Base-by-base conservation (phyloP, 768 basidiomycete species). In the Tubosaeta sp. region DNA sequence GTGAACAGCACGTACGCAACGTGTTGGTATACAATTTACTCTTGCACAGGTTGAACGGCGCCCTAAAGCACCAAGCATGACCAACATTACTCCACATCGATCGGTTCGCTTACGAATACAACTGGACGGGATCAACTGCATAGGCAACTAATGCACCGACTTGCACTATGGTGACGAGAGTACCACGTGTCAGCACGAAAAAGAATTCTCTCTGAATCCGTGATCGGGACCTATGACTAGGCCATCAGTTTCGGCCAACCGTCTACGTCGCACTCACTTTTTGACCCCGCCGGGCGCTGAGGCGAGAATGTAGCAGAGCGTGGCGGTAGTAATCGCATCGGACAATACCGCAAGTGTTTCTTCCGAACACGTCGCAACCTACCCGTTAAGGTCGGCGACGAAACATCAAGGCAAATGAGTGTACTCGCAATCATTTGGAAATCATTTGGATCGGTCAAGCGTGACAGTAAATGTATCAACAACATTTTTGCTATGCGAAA, bases 111-210 rank as follows among this genome's bases (percentile, higher is more conserved):
- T 37, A 53, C 59, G 52, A 56, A 46, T 60, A 46, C 25, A 58
- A 17, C 37, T 50, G 13, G 10, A 22, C 14, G 31, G 44, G 35
- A 11, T 46, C 31, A 26, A 41, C 16, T n/a, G 35, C 27, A 31
- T 52, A 50, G 27, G 34, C n/a, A 19, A 42, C 39, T 19, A 54
- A 13, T 11, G 44, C 29, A 33, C 41, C 35, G 2, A 58, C 49
- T 44, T 58, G 59, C 16, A 53, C 26, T 29, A 54, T 26, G 34
- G 53, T 61, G 26, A 53, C 56, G 26, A 61, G 51, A 48, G 58
- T 29, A n/a, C 60, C 59, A 9, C 56, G 53, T 33, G 39, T 55
- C 19, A 55, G 31, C 14, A 58, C n/a, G 25, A 61, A 55, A 37
- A 55, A 43, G 35, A 58, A 58, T 8, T 51, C 34, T 13, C 42